Base-by-base conservation (phyloP, 768 basidiomycete species). In the Tephrocybe sp. region DNA sequence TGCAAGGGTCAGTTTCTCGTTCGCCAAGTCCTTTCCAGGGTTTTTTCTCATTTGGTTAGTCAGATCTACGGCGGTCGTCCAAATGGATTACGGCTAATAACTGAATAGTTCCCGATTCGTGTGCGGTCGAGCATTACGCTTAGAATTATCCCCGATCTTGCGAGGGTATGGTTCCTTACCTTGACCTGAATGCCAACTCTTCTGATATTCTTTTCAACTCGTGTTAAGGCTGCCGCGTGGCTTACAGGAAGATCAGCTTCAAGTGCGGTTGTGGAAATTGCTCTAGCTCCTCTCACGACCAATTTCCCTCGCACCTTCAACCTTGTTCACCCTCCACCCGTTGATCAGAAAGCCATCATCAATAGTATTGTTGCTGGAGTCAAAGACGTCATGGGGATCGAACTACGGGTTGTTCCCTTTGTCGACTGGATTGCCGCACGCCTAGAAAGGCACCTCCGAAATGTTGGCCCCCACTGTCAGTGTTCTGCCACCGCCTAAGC, bases 21-120 rank as follows among this genome's bases (percentile, higher is more conserved):
- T 28, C 7, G n/a, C 30, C 6, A 13, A 4, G 12, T 37, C 13
- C 24, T 22, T n/a, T n/a, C n/a, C n/a, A 36, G 8, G 24, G n/a
- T 16, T n/a, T n/a, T 37, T 18, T 2, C 1, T 19, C 6, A 13
- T 16, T 35, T n/a, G 34, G 34, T 47, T 38, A 26, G 36, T 37
- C 44, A 46, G 9, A 46, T 46, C 27, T 46, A n/a, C 21, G 44
- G 44, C 16, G 32, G 44, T 22, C 12, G 21, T 2, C 44, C 44
- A 16, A 44, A 31, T 21, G 26, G 42, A n/a, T 31, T 28, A 3
- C 31, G 42, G 42, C 42, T 28, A 12, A 44, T 26, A 22, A 19
- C 31, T 9, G 28, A 36, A 13, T 43, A 27, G 41, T 44, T 44
- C 30, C 43, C 30, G 43, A 19, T 44, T 3, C 30, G 28, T 22